Evolutionary conservation across 176 grass and related monocot species (phyloP), one percentile per base, ranked within the genome.

Genomic region (Ampelocalamus luodianensis): DNA sequence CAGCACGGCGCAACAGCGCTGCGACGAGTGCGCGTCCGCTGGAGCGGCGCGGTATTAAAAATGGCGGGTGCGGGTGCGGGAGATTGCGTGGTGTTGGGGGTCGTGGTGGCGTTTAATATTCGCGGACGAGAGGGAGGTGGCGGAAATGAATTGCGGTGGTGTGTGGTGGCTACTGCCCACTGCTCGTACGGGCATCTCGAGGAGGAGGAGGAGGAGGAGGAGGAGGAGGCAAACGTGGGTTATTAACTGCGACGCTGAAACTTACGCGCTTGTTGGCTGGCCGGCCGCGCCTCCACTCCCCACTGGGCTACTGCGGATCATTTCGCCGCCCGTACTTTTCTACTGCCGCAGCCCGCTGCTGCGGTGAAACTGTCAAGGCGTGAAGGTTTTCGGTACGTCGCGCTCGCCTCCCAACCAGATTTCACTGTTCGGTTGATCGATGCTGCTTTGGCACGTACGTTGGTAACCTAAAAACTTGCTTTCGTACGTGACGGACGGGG

Each of bases 141-240:
- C 7, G 55, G 87, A 80, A 80, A 81, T 85, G 82, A 85, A 89
- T 69, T 50, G 37, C 65, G 53, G 46, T 55, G 79, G 65, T 26
- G 78, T 26, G 78, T 8, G 22, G 5, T 0, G 26, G 45, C 15
- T 48, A n/a, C 71, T 70, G 65, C 49, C 23, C 29, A 29, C 29
- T 1, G 29, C 29, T 26, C 34, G 72, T 63, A 78, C 32, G 80
- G 80, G 87, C 70, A 81, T 89, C 77, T 85, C 87, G 82, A 89
- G 87, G 82, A 32, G 40, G 29, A 29, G 29, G 29, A 29, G 46
- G 51, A 89, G 87, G 82, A 32, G 40, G 82, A 89, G 87, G 82
- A 32, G 40, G 29, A 29, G 29, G 29, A 29, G 46, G 51, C 66
- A 24, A 74, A 73, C 68, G 81, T 72, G 74, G 80, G 36, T 20